Evolutionary conservation across 768 basidiomycete species (phyloP), one percentile per base, ranked within the genome.

Genomic region (Lentinula lateritia): DNA sequence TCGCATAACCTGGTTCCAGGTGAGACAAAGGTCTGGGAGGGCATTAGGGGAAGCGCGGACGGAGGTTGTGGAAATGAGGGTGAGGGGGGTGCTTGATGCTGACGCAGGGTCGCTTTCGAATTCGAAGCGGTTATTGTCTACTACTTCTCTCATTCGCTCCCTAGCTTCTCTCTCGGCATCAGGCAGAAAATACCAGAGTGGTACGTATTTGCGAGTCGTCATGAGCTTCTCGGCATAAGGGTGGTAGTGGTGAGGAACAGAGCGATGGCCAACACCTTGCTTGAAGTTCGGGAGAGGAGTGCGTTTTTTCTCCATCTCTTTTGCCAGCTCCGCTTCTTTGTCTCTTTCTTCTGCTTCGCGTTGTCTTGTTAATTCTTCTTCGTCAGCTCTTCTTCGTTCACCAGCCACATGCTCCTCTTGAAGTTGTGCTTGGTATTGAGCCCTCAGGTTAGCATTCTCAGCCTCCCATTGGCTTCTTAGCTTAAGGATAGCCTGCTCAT

Each of bases 361-460:
- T 50, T 20, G 6, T 15, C 15, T 23, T 20, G 12, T 20, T 5
- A 20, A 18, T 12, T 36, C 35, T 39, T 67, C 70, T 63, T 71
- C 72, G 46, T 64, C 58, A 46, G 43, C 59, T 23, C 23, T 23
- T 62, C 69, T 68, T 38, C 66, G 61, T 62, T 73, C 70, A 38
- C 69, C 69, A 62, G 68, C 70, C 2, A 64, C 66, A 16, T 32
- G 52, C 20, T 62, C 61, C 4, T 53, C 53, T 50, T 32, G 28
- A 10, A 18, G 20, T 41, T 62, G 61, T 15, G 13, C 20, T 50
- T 50, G 42, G 35, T 36, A 62, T 23, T 38, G 53, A 6, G 34
- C n/a, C 13, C 16, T 20, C 4, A 54, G 61, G 13, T 15, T 34
- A 2, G 9, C 41, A 34, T 62, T 62, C 28, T 62, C 61, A 10